Evolutionary conservation across 2,329 filamentous ascomycete genomes (phyloP).

Genomic region (Sporothrix globosa): DNA sequence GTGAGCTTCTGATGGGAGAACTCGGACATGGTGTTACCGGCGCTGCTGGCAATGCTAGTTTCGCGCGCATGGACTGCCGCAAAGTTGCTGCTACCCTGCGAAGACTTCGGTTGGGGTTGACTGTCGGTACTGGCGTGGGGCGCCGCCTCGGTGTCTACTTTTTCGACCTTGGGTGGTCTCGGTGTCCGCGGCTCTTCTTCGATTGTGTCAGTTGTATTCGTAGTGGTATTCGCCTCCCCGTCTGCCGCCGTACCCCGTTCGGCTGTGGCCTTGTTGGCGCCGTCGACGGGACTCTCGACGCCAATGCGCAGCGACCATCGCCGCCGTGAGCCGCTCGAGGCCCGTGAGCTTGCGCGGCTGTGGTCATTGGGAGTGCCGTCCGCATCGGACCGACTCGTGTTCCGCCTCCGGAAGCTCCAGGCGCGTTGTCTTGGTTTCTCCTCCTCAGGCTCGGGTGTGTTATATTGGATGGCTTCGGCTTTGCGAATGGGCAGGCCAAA

Average conservation of each 20-base stretch:
- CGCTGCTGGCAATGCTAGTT: slow-evolving; percentile 46
- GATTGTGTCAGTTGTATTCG: slow-evolving; percentile 34
- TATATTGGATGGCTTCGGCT: slow-evolving; percentile 43
- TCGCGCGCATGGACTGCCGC: slow-evolving; percentile 46
- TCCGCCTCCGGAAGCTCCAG: slow-evolving; percentile 32
- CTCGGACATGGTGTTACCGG: slow-evolving; percentile 64
- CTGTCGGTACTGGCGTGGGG: slow-evolving; percentile 13
- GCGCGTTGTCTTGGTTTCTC: slow-evolving; percentile 26
- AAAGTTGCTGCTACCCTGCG: slow-evolving; percentile 33
- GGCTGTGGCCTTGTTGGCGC: neutral
- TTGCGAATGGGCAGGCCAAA: slow-evolving; percentile 69
- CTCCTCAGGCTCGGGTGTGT: slow-evolving; percentile 27
- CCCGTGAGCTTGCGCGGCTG: slow-evolving; percentile 31
- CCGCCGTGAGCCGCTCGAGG: slow-evolving; percentile 34
- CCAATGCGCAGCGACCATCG: slow-evolving; percentile 29
- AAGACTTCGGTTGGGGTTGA: neutral
- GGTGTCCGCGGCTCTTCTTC: slow-evolving; percentile 40
- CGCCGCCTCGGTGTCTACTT: neutral
- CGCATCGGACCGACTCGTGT: slow-evolving; percentile 31
- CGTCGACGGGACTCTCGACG: slow-evolving; percentile 18
- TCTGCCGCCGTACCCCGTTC: neutral
- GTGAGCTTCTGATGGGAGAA: slow-evolving; percentile 87
- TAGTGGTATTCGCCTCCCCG: slow-evolving; percentile 11
- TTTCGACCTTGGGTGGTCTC: slow-evolving; percentile 31
- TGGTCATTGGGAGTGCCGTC: slow-evolving; percentile 21